Evolutionary conservation across 805 yeast genomes (phyloP).

Genomic region (Nakazawaea sp.): DNA sequence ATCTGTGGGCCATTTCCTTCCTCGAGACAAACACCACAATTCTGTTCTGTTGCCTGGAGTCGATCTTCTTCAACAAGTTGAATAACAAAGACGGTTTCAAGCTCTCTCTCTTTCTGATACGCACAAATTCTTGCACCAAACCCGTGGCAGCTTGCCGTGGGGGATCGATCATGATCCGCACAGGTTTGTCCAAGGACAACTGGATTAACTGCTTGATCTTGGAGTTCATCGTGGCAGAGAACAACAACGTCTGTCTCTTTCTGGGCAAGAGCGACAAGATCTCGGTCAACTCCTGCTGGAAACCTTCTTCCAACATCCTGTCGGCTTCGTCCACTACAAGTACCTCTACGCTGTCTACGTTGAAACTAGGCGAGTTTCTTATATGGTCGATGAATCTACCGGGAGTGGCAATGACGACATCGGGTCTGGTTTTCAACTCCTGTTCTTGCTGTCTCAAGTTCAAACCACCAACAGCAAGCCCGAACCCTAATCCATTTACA

Average conservation of each 20-base stretch:
- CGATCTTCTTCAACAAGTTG: conserved; percentile 61
- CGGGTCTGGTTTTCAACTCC: conserved; percentile 87
- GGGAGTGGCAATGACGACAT: conserved; percentile 95
- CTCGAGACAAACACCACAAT: conserved; percentile 88
- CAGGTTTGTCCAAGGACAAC: conserved; percentile 84
- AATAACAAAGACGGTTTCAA: conserved; percentile 79
- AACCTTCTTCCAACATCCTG: conserved; percentile 98
- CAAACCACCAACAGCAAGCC: conserved; percentile 97
- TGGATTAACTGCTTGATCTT: conserved; percentile 83
- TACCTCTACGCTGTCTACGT: conserved; percentile 86
- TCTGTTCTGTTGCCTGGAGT: conserved; percentile 57
- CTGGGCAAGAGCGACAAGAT: conserved; percentile 81
- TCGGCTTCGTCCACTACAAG: conserved; percentile 97
- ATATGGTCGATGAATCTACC: conserved; percentile 98
- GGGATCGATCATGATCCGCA: conserved; percentile 91
- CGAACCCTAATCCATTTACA: conserved; percentile 73
- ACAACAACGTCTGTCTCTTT: conserved; percentile 87
- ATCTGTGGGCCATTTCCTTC: conserved; percentile 83
- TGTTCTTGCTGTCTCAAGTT: conserved; percentile 94
- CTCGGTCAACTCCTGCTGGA: conserved; percentile 90
- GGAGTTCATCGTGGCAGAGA: conserved; percentile 98
- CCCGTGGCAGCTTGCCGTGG: conserved; percentile 93
- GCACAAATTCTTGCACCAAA: conserved; percentile 86
- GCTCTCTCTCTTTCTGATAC: conserved; percentile 84
- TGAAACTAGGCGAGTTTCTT: conserved; percentile 88